Base-by-base conservation (phyloP, 305 asterid species). In the Fraxinus albicans region DNA sequence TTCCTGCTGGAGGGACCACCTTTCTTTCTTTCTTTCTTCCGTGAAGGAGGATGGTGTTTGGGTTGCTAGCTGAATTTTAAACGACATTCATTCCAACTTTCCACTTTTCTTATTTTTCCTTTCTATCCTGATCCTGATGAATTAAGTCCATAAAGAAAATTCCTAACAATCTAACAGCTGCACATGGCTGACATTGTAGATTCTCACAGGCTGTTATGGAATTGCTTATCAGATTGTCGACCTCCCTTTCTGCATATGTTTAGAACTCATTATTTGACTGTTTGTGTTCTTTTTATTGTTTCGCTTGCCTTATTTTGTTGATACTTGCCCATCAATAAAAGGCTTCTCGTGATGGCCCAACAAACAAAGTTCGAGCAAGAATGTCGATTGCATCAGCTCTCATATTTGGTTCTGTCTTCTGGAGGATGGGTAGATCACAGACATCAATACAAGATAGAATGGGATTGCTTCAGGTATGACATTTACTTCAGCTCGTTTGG, bases 291-390 rank as follows among this genome's bases (percentile, higher is more conserved):
- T 67, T 25, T 63, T 42, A 60, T 38, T 58, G 34, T n/a, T 4
- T 63, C 81, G 75, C 67, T 78, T 82, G 80, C 80, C 55, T 23
- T 36, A 27, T 81, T 79, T 77, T 82, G 67, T 84, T 84, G 44
- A 79, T 73, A 3, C 36, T 60, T 81, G 77, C 53, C 77, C 23
- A 76, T 81, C 74, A 60, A 33, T 83, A 70, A 77, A 82, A 96
- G 99, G 99, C 98, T 82, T 95, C 94, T 88, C 98, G 99, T 85
- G 99, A 95, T 84, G 98, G 99, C 77, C 97, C 99, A 58, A 96
- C 99, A 79, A 96, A 96, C 87, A 92, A 91, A 93, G 96, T 96
- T 87, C 91, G 99, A 87, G 91, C 97, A 79, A 93, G 98, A 89
- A 96, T 96, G 99, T 96, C 99, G 13, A 76, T 96, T 70, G 97